Conservation (phyloP, 306 rosid species). For the Pyrus bretschneideri region DNA sequence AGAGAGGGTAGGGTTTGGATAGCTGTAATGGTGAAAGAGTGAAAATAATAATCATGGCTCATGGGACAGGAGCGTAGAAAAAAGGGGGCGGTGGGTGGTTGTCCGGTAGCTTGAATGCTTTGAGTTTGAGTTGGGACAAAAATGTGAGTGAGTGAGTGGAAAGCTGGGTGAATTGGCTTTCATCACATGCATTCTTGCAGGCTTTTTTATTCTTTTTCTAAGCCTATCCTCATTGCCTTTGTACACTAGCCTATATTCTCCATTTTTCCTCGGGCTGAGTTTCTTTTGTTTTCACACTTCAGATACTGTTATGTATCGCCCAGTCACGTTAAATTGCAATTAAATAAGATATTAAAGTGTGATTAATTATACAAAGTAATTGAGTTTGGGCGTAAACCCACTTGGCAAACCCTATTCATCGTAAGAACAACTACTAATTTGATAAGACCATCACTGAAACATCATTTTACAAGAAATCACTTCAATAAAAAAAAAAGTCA, state of each 20-base stretch:
- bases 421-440: too few species aligned
- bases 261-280: not conserved
- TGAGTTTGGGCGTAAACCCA: too few species aligned
- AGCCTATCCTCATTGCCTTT: not conserved
- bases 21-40: not conserved
- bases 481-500: too few species aligned
- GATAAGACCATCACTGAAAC: too few species aligned
- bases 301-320: too few species aligned
- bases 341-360: too few species aligned
- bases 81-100: slow-evolving; percentile 38
- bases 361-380: too few species aligned
- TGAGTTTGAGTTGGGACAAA: slow-evolving; percentile 41
- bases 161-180: not conserved
- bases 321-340: too few species aligned
- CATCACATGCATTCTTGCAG: slow-evolving; percentile 24
- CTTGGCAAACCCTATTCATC: too few species aligned
- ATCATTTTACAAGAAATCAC: too few species aligned
- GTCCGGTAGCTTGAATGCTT: slow-evolving; percentile 47
- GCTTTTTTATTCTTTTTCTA: not conserved
- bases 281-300: not conserved
- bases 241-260: not conserved
- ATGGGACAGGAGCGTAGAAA: not conserved
- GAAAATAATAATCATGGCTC: not conserved
- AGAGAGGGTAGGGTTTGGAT: not conserved
- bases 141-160: not conserved